phyloP scores from a whole-genome alignment of 1,284 basidiomycete genomes.

The Ganoderma leucocontextum region DNA sequence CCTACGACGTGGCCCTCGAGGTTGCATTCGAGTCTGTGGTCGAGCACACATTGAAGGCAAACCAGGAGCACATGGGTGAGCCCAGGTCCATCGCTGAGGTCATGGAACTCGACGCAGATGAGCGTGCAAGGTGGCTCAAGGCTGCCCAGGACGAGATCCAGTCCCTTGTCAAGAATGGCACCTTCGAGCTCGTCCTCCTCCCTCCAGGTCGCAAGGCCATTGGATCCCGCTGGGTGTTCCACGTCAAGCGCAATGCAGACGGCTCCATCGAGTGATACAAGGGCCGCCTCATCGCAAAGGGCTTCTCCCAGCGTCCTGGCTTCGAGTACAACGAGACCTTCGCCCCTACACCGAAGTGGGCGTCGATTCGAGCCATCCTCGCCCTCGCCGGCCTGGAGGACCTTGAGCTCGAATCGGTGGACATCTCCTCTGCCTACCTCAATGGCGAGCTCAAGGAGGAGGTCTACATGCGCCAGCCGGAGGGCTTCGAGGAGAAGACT shows the following conservation, averaged over 20 bases:
- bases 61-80: slow-evolving; percentile 14
- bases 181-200: slow-evolving; percentile 35
- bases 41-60: slow-evolving; percentile 9
- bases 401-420: too few species aligned
- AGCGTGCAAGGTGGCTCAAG: slow-evolving; percentile 18
- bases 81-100: slow-evolving; percentile 4
- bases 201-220: slow-evolving; percentile 34
- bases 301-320: slow-evolving; percentile 51
- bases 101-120: slow-evolving; percentile 10
- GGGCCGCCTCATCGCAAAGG: slow-evolving; percentile 50
- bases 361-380: slow-evolving; percentile 44
- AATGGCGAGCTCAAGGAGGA: too few species aligned
- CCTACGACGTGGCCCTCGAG: neutral
- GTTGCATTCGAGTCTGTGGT: slow-evolving; percentile 11
- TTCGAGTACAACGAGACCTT: slow-evolving; percentile 52
- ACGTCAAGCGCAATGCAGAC: slow-evolving; percentile 46
- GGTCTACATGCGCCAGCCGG: too few species aligned
- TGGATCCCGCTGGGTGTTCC: slow-evolving; percentile 46
- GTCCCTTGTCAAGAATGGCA: slow-evolving; percentile 32
- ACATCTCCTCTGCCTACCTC: too few species aligned
- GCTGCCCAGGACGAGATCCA: slow-evolving; percentile 20
- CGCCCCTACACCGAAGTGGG: slow-evolving; percentile 45
- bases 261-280: slow-evolving; percentile 45
- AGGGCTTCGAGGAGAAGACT: too few species aligned
- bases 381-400: slow-evolving; percentile 44